Conservation (phyloP, 106 monocot species). For the Dactylorhiza incarnata region DNA sequence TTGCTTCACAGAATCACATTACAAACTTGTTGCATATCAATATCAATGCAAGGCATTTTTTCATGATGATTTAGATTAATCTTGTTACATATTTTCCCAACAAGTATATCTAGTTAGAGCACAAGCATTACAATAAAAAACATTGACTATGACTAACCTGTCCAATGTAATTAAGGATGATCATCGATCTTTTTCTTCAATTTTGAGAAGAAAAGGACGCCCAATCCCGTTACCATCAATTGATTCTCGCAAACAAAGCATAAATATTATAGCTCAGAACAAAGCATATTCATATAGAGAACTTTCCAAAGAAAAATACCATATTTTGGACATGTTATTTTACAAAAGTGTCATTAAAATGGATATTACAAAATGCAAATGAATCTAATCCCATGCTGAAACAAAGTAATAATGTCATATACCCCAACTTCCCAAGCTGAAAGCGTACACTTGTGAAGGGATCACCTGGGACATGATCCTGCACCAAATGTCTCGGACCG, state of each 20-base stretch:
- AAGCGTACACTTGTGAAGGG: not conserved
- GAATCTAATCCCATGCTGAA: constrained; percentile 21
- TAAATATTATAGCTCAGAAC: constrained; percentile 51
- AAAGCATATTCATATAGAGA: constrained; percentile 17
- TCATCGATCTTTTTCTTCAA: constrained; percentile 7
- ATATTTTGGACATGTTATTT: constrained; percentile 13
- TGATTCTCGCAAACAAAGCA: constrained; percentile 85
- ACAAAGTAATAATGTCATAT: not conserved
- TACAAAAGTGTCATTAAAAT: constrained; percentile 34
- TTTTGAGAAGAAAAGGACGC: constrained; percentile 17
- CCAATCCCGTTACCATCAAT: constrained; percentile 31
- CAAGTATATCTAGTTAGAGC: no score
- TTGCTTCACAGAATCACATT: not conserved
- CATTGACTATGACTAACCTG: not conserved
- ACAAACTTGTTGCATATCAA: not conserved
- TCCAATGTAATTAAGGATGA: not conserved
- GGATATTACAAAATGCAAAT: constrained; percentile 34
- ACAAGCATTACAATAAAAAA: no score
- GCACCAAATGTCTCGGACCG: not conserved
- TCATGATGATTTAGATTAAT: not conserved
- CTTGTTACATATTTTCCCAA: not conserved
- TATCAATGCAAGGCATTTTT: not conserved
- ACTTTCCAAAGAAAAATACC: not conserved
- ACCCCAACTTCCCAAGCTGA: not conserved
- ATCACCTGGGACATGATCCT: not conserved